Evolutionary conservation across 306 rosid genomes (phyloP), one percentile per base, ranked within the genome.

Genomic region (Casuarina equisetifolia): DNA sequence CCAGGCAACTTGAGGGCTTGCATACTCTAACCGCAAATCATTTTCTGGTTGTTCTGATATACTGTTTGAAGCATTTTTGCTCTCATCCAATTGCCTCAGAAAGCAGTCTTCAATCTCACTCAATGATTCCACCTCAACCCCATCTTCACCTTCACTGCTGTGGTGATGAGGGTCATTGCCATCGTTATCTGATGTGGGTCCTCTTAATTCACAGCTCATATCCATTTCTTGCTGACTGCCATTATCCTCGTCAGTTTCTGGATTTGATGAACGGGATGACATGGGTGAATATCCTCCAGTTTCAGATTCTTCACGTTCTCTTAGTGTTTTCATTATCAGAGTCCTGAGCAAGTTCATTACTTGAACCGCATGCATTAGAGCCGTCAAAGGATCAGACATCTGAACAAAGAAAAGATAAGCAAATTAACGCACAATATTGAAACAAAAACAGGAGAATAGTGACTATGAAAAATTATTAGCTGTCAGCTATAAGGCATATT

Each of bases 381-480:
- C 99, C 40, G 97, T 95, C 83, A 92, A 85, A 49, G 97, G 99
- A 91, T 95, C 99, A 52, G 99, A 95, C 99, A 95, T 95, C 99
- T 95, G 85, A 55, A 73, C 32, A 77, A 88, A 9, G 38, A 82
- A 82, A 82, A 49, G 53, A 5, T 19, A 78, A 11, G 40, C 52
- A 62, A 76, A 63, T 53, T 69, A 36, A 52, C 13, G 12, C 7
- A 49, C 25, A 15, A 9, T 17, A 55, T 38, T 9, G 35, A 35
- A 70, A 35, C 32, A 25, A 25, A 25, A 25, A 25, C 32, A 25
- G 32, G 70, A 36, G 48, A 12, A 69, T 12, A 36, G 1, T 25
- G 59, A 71, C 62, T 42, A 39, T 7, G 42, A n/a, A 2, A 67
- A 16, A 42, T 42, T 42, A 17, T 40, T 15, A 32, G 70, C 39